phyloP scores from a whole-genome alignment of 257 asterid species.

The Nemophila menziesii region DNA sequence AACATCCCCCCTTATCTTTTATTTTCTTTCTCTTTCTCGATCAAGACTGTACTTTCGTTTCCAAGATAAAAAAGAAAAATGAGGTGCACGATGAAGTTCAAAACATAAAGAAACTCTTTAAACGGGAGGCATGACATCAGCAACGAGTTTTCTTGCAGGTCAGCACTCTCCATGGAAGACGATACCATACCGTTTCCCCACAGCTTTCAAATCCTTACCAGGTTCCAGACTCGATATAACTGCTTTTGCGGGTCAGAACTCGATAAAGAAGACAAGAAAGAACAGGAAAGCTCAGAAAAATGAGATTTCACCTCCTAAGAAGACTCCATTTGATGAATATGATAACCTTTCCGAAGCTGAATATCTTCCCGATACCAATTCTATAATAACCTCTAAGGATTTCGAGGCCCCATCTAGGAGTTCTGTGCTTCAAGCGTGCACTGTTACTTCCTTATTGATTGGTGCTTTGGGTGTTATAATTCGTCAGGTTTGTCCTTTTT shows the following conservation, averaged over 20 bases:
- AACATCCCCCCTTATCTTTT: not conserved
- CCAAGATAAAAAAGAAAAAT: not conserved
- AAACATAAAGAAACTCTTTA: not conserved
- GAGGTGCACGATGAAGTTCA: not conserved
- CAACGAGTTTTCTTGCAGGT: conserved; percentile 24
- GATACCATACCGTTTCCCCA: conserved; percentile 15
- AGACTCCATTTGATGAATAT: conserved; percentile 17
- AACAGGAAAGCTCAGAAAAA: conserved; percentile 19
- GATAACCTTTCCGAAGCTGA: conserved; percentile 16
- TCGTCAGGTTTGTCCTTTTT: conserved; percentile 48
- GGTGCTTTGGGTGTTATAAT: conserved; percentile 48
- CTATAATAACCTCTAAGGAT: conserved; percentile 7
- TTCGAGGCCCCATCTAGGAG: conserved; percentile 43
- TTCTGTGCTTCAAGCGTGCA: conserved; percentile 81
- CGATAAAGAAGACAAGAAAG: conserved; percentile 34
- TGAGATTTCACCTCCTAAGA: conserved; percentile 17
- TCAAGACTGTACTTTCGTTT: conserved; percentile 1
- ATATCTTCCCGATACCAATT: conserved; percentile 19
- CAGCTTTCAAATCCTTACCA: conserved; percentile 22
- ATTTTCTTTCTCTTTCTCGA: not conserved
- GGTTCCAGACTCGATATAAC: conserved; percentile 19
- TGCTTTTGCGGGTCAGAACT: conserved; percentile 40
- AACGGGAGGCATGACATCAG: not conserved
- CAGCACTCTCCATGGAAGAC: conserved; percentile 14
- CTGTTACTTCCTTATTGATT: conserved; percentile 48